Percentiles rank a stretch among this genome's conserved stretches.
Evolutionary conservation across 1,139 yeast genomes (phyloP).

Genomic region (Tardiomyces blankii): DNA sequence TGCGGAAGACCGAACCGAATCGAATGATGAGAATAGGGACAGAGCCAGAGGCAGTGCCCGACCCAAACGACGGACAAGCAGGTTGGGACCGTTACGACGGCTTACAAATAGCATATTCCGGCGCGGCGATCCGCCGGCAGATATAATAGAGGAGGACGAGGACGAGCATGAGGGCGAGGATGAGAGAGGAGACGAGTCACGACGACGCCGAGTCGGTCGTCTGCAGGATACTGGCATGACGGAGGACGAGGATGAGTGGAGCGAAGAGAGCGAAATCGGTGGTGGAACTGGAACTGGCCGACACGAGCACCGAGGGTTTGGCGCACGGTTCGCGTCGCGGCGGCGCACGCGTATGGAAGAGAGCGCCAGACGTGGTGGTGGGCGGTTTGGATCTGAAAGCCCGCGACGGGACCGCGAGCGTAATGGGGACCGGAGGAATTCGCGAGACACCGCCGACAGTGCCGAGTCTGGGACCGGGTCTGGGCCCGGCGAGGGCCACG

Average conservation of each 20-base stretch:
- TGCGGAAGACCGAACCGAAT: too few relatives aligned
- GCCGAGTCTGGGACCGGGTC: neutral
- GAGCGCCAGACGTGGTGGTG: too few relatives aligned
- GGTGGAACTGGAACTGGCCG: too few relatives aligned
- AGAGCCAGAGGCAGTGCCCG: neutral
- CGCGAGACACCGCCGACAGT: neutral
- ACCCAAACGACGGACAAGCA: neutral
- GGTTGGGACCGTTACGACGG: neutral
- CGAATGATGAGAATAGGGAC: neutral
- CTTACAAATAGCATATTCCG: neutral
- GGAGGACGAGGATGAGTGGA: too few relatives aligned
- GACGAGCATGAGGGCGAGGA: neutral
- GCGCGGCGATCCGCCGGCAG: neutral
- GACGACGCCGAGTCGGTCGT: too few relatives aligned
- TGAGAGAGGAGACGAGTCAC: too few relatives aligned
- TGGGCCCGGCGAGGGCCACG: slow-evolving; percentile 24
- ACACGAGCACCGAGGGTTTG: too few relatives aligned
- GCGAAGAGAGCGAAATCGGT: too few relatives aligned
- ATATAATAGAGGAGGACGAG: neutral
- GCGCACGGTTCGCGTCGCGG: too few relatives aligned
- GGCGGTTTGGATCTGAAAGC: neutral
- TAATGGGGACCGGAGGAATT: neutral
- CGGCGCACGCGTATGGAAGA: too few relatives aligned
- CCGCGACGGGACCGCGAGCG: neutral
- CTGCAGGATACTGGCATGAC: too few relatives aligned